phyloP scores from a whole-genome alignment of 495 filamentous ascomycete species.

The Clavariopsis aquatica region DNA sequence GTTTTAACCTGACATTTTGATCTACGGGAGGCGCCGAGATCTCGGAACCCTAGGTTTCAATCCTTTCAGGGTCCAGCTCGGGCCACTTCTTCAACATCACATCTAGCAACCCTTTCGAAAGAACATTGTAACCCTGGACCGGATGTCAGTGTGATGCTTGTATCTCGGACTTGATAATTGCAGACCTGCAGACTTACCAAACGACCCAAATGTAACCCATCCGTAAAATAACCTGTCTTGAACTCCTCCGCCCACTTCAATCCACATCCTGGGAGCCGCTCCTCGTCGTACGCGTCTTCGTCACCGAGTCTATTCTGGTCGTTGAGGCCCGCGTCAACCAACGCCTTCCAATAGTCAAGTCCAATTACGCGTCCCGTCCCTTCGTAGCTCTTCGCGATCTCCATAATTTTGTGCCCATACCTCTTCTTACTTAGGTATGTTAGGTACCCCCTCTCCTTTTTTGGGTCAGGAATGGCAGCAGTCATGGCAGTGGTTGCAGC shows the following conservation, averaged over 20 bases:
- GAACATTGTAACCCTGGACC: slow-evolving; percentile 32
- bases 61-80: slow-evolving; percentile 28
- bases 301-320: slow-evolving; percentile 23
- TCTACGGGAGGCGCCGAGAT: not conserved
- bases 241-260: slow-evolving; percentile 31
- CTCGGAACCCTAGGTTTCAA: slow-evolving; percentile 7
- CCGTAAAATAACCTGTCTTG: slow-evolving; percentile 35
- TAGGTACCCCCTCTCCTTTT: slow-evolving; percentile 26
- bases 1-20: not conserved
- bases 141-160: not conserved
- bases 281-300: slow-evolving; percentile 34
- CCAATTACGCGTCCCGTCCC: slow-evolving; percentile 34
- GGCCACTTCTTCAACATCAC: slow-evolving; percentile 36
- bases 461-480: slow-evolving; percentile 6
- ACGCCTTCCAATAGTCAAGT: slow-evolving; percentile 34
- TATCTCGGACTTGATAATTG: not conserved
- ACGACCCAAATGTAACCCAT: slow-evolving; percentile 37
- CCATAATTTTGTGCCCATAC: slow-evolving; percentile 41
- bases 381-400: slow-evolving; percentile 36
- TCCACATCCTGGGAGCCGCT: slow-evolving; percentile 37
- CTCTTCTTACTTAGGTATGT: slow-evolving; percentile 42
- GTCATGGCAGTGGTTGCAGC: not conserved
- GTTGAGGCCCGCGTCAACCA: slow-evolving; percentile 32
- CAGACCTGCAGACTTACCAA: slow-evolving; percentile 21
- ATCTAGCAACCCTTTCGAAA: slow-evolving; percentile 26